These are phyloP conservation scores for Gentiana straminea DNA, from an alignment of 257 asterid genomes.

Conservation along the genomic window DNA sequence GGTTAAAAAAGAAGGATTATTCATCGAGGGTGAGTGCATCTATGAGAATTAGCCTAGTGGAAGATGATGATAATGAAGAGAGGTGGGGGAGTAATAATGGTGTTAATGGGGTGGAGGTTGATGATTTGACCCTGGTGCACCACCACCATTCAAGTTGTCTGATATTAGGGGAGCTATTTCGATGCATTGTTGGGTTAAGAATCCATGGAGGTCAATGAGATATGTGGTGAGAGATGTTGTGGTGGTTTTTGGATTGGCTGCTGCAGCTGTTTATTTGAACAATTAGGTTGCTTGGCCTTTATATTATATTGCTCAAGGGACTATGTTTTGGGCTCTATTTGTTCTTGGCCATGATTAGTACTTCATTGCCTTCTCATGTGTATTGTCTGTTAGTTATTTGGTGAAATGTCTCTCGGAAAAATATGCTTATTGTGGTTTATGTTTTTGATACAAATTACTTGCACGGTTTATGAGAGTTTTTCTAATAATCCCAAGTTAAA, in stretches of 20 bases:
- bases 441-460: conserved; percentile 2
- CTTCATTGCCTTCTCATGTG: too few species aligned
- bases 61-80: conserved; percentile 24
- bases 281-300: conserved; percentile 89
- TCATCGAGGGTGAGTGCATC: conserved; percentile 78
- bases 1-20: conserved; percentile 38
- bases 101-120: conserved; percentile 1
- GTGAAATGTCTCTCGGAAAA: too few species aligned
- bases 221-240: conserved; percentile 78
- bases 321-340: conserved; percentile 98
- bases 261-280: conserved; percentile 69
- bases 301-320: conserved; percentile 88
- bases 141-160: conserved; percentile 71
- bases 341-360: conserved; percentile 99
- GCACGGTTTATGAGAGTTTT: conserved; percentile 98
- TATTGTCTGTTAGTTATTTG: too few species aligned
- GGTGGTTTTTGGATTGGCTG: conserved; percentile 75
- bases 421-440: neutral
- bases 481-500: conserved; percentile 67
- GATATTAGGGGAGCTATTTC: conserved; percentile 85
- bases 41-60: conserved; percentile 33
- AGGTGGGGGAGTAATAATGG: conserved; percentile 6
- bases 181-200: conserved; percentile 90
- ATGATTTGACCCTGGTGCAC: conserved; percentile 74
- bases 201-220: conserved; percentile 84